Conservation (phyloP, 2,329 filamentous ascomycete species). For the Aspergillus luchuensis region DNA sequence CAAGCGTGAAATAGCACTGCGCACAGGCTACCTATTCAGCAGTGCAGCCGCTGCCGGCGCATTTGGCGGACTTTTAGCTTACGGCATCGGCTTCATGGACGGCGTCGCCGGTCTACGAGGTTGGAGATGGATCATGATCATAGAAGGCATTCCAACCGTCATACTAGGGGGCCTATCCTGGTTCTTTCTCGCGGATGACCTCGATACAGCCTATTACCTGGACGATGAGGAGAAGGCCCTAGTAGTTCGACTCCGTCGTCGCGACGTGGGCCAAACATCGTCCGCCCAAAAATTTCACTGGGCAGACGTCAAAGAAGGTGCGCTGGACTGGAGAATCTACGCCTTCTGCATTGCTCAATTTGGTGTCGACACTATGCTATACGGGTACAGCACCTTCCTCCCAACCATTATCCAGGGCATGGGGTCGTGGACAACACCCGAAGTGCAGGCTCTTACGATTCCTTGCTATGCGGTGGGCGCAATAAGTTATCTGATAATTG, state of each 20-base stretch:
- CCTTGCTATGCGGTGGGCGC: constrained; percentile 76
- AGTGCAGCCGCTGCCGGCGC: constrained; percentile 69
- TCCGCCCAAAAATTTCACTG: constrained; percentile 59
- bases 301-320: constrained; percentile 65
- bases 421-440: constrained; percentile 62
- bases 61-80: constrained; percentile 71
- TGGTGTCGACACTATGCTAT: constrained; percentile 74
- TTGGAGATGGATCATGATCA: constrained; percentile 71
- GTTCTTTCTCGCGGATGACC: constrained; percentile 66
- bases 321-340: constrained; percentile 76
- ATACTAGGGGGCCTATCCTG: constrained; percentile 58
- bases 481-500: constrained; percentile 66
- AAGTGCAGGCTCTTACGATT: constrained; percentile 75
- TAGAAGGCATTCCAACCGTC: constrained; percentile 60
- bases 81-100: constrained; percentile 72
- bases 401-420: constrained; percentile 76
- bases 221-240: constrained; percentile 61
- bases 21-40: constrained; percentile 70
- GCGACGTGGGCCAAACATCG: constrained; percentile 53
- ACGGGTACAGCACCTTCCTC: constrained; percentile 75
- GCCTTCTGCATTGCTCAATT: constrained; percentile 70
- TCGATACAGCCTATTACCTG: constrained; percentile 65
- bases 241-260: constrained; percentile 52
- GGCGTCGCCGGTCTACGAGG: constrained; percentile 64
- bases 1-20: constrained; percentile 69